Evolutionary conservation across 345 rosid species (phyloP).

Genomic region (Viola odorata): DNA sequence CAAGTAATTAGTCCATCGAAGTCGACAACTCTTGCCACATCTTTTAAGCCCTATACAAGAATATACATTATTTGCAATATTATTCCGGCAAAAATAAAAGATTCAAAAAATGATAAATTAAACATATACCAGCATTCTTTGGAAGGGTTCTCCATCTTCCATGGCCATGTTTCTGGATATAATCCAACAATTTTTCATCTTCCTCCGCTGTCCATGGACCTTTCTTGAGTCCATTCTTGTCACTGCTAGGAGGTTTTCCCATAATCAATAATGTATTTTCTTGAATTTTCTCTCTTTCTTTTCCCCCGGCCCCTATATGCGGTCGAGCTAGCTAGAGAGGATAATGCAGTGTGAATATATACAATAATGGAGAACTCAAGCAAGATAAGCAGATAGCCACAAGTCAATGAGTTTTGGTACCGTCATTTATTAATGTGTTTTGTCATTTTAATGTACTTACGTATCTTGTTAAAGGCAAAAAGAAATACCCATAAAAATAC

Average conservation of each 20-base stretch:
- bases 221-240: slow-evolving; percentile 60
- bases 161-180: slow-evolving; percentile 67
- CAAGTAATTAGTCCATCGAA: slow-evolving; percentile 83
- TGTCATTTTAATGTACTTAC: slow-evolving; percentile 18
- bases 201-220: slow-evolving; percentile 95
- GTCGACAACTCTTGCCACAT: slow-evolving; percentile 89
- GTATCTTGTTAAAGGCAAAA: slow-evolving; percentile 31
- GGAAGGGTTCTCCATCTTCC: slow-evolving; percentile 85
- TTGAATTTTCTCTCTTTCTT: background rate
- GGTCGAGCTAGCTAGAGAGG: background rate
- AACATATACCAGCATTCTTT: slow-evolving; percentile 57
- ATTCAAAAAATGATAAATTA: background rate
- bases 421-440: slow-evolving; percentile 29
- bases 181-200: slow-evolving; percentile 57
- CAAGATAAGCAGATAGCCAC: background rate
- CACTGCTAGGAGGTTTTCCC: slow-evolving; percentile 46
- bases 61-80: background rate
- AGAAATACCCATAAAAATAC: background rate
- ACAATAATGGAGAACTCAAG: slow-evolving; percentile 8
- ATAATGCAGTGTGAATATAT: slow-evolving; percentile 7
- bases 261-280: slow-evolving; percentile 14
- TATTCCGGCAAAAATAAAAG: background rate
- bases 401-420: slow-evolving; percentile 74
- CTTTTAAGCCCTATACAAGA: slow-evolving; percentile 32
- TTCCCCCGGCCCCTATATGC: background rate